A percentile compares a stretch with the other conserved stretches of the same genome.
phyloP scores from a whole-genome alignment of 129 eudicot genomes.

The Apium graveolens region DNA sequence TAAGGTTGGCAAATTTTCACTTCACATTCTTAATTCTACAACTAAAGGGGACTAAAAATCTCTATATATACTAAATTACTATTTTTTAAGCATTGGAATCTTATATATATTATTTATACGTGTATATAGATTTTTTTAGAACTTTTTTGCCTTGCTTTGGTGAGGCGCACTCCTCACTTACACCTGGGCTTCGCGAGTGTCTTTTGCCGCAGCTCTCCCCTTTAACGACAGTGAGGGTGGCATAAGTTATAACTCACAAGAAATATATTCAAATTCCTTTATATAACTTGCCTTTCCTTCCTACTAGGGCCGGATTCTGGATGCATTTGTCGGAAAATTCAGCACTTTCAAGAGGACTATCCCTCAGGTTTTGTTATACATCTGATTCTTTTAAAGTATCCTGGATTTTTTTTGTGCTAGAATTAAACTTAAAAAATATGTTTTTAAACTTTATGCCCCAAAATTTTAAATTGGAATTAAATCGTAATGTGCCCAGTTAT shows the following conservation, averaged over 20 bases:
- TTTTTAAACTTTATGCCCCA: neutral
- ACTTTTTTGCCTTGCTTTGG: neutral
- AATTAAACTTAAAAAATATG: neutral
- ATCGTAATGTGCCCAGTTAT: neutral
- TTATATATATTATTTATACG: too few species aligned
- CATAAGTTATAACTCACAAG: neutral
- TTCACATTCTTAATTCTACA: neutral
- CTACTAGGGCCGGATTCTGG: constrained; percentile 86
- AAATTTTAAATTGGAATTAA: neutral
- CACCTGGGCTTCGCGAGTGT: neutral
- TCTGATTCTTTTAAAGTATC: neutral
- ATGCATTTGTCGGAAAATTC: constrained; percentile 97
- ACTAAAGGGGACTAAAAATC: neutral
- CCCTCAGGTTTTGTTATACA: constrained; percentile 65
- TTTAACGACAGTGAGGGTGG: neutral
- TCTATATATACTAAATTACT: too few species aligned
- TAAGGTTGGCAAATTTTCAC: neutral
- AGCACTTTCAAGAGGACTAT: constrained; percentile 91
- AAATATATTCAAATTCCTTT: neutral
- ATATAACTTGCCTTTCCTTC: constrained; percentile 3
- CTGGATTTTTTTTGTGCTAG: too few species aligned
- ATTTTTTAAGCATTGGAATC: too few species aligned
- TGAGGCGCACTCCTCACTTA: neutral
- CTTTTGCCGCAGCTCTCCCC: neutral
- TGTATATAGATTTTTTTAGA: neutral